Evolutionary conservation across 1,284 basidiomycete genomes (phyloP).

Genomic region (Boletus semigastroideus): DNA sequence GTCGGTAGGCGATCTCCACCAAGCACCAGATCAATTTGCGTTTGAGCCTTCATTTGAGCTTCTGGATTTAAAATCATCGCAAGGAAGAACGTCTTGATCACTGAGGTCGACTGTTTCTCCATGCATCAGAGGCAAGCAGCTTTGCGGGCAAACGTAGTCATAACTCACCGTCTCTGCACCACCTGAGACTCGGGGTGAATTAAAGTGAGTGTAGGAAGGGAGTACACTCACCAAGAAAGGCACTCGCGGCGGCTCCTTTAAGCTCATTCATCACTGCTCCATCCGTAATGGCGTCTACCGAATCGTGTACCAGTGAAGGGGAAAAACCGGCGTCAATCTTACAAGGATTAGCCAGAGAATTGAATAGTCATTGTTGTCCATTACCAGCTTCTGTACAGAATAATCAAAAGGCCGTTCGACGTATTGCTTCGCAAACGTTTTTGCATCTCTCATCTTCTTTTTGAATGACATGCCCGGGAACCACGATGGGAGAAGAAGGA

Average conservation of each 20-base stretch:
- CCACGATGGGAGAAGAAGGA: constrained; percentile 11
- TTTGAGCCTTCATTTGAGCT: not conserved
- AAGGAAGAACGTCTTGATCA: not conserved
- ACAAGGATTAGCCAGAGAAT: not conserved
- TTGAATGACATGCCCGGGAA: constrained; percentile 19
- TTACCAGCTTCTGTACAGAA: constrained; percentile 8
- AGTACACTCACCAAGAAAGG: not conserved
- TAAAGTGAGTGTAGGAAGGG: not conserved
- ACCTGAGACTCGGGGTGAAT: not conserved
- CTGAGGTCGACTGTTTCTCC: not conserved
- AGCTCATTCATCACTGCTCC: not conserved
- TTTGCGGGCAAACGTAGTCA: not conserved
- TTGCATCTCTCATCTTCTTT: not conserved
- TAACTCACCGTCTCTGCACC: not conserved
- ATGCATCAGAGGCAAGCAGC: not conserved
- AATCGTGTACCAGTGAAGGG: not conserved
- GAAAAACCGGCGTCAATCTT: not conserved
- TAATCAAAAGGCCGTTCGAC: constrained; percentile 9
- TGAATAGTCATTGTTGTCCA: not conserved
- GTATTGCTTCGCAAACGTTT: not conserved
- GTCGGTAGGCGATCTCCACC: not conserved
- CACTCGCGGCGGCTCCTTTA: not conserved
- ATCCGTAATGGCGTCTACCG: not conserved
- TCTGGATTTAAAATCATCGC: not conserved
- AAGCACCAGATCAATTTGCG: not conserved